A percentile compares a stretch with the other conserved stretches of the same genome.
Conservation (phyloP, 2,329 filamentous ascomycete genomes). For the Bertia moriformis region DNA sequence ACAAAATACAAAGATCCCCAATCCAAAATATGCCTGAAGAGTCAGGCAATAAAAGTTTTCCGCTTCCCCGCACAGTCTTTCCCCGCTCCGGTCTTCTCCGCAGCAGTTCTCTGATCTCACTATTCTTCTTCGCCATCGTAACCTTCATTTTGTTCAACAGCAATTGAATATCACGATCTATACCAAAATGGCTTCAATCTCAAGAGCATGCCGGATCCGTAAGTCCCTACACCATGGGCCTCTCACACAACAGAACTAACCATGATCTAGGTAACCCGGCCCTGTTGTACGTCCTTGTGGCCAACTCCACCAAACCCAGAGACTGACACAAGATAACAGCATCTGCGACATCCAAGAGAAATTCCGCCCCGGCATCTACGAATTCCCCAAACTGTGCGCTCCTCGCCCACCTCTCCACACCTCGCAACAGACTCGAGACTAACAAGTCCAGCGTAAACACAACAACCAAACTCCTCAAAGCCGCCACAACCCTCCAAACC, state of each 20-base stretch:
- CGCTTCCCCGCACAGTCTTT: not conserved
- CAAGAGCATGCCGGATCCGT: not conserved
- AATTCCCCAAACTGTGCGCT: slow-evolving; percentile 38
- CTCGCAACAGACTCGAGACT: not conserved
- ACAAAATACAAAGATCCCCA: no score
- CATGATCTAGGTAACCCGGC: not conserved
- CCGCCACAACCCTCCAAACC: slow-evolving; percentile 22
- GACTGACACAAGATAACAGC: slow-evolving; percentile 18
- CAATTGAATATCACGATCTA: no score
- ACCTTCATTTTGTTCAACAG: no score
- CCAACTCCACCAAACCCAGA: not conserved
- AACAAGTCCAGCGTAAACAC: not conserved
- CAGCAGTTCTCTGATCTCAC: not conserved
- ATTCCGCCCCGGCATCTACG: slow-evolving; percentile 44
- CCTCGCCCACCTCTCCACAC: slow-evolving; percentile 7
- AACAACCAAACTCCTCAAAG: slow-evolving; percentile 11
- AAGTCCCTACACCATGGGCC: no score
- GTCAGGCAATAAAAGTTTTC: not conserved
- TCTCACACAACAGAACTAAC: not conserved
- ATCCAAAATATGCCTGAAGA: no score
- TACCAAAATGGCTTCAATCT: not conserved
- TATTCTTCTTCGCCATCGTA: no score
- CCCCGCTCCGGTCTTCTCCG: not conserved
- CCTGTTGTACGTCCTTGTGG: not conserved
- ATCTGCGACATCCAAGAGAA: slow-evolving; percentile 56